Evolutionary conservation across 2,329 filamentous ascomycete species (phyloP), one percentile per base, ranked within the genome.

Genomic region (Periconia sp.): DNA sequence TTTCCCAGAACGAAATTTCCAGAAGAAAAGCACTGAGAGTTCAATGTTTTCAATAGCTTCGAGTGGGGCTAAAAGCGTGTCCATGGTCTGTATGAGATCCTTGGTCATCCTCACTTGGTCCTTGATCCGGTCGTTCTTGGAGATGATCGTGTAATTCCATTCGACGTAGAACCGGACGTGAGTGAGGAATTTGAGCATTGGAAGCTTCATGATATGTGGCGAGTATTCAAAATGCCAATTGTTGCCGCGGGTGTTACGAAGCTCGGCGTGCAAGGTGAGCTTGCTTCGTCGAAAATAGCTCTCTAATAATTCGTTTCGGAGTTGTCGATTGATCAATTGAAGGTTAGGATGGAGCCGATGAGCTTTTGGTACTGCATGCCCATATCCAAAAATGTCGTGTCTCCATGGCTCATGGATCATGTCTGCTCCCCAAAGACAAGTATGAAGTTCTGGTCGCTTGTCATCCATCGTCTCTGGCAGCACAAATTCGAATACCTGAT

Each of bases 381-480:
- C 57, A 43, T 69, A 69, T 8, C 61, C 64, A 21, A 63, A 66
- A 30, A 61, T 59, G 36, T 63, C 58, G 46, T 66, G 65, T 26
- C 61, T 46, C 66, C 66, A 69, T 10, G 65, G 63, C 16, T 69
- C 63, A 17, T 57, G 52, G 18, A 59, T 48, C 63, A 68, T 67
- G 30, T 67, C 63, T 2, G 64, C 63, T 19, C 58, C 56, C 66
- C 66, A 68, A 1, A 68, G 48, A 41, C 63, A 66, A 3, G 65
- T 68, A 39, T 68, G 66, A 6, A 69, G 50, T 32, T 65, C 64
- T 9, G 65, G 59, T 11, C 59, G 57, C 15, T 22, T 29, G 3
- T 40, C 41, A 10, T 31, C 34, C 8, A 13, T 18, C 4, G 31
- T 39, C 1, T 56, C 43, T 1, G 65, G 66, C 5, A 69, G 33